Evolutionary conservation across 1,284 basidiomycete species (phyloP).

Genomic region (Apiotrichum mycotoxinovorans): DNA sequence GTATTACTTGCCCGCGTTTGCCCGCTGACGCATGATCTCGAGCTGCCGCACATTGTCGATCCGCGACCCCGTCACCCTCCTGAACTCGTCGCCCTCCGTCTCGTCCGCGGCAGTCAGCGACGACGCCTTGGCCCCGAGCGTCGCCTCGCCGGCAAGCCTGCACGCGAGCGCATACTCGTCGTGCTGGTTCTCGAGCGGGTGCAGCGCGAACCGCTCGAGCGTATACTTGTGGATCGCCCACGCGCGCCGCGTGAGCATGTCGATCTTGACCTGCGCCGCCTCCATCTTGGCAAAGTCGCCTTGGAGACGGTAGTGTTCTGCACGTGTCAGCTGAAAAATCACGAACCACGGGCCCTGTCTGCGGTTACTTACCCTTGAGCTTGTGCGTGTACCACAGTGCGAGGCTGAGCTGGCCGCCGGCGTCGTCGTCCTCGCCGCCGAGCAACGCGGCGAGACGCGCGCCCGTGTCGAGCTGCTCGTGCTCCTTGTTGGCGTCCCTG

Average conservation of each 20-base stretch:
- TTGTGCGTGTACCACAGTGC: slow-evolving; percentile 40
- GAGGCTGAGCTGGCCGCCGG: slow-evolving; percentile 35
- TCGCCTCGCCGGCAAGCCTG: too few relatives aligned
- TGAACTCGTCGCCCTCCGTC: too few relatives aligned
- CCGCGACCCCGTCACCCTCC: too few relatives aligned
- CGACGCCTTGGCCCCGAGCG: too few relatives aligned
- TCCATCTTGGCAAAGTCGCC: slow-evolving; percentile 14
- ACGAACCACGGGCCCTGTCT: too few relatives aligned
- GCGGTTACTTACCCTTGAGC: slow-evolving; percentile 37
- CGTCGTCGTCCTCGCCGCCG: slow-evolving; percentile 37
- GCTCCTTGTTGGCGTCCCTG: slow-evolving; percentile 29
- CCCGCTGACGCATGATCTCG: too few relatives aligned
- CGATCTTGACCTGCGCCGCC: slow-evolving; percentile 11
- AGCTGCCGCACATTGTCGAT: too few relatives aligned
- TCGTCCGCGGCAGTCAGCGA: too few relatives aligned
- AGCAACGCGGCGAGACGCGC: slow-evolving; percentile 28
- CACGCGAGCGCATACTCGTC: background rate
- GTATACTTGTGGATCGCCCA: slow-evolving; percentile 14
- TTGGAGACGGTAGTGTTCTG: slow-evolving; percentile 29
- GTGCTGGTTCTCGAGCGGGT: background rate
- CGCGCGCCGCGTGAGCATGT: slow-evolving; percentile 19
- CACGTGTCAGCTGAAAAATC: background rate
- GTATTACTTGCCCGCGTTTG: too few relatives aligned
- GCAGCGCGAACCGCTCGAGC: slow-evolving; percentile 2
- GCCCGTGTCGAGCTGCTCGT: slow-evolving; percentile 39